Evolutionary conservation across 2,329 filamentous ascomycete species (phyloP), one percentile per base, ranked within the genome.

Genomic region (Alternaria metachromatica): DNA sequence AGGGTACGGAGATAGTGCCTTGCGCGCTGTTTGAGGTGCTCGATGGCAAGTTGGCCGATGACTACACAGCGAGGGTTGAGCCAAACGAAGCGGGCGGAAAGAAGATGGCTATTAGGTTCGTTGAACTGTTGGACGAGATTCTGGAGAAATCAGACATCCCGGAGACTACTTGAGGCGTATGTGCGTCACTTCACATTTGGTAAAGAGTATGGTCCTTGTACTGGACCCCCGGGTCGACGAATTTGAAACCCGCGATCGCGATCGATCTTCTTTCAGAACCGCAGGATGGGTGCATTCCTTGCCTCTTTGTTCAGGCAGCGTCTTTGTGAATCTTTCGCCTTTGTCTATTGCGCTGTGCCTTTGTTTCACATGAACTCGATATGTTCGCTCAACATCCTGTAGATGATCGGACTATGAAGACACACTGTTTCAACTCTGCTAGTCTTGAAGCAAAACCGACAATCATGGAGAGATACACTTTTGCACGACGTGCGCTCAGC

Each of bases 1-100:
- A 71, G 41, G 78, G 76, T 3, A 78, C 75, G 8, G 51, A 69
- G 54, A 66, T 80, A 2, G 48, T 80, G 21, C 74, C 78, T 5
- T 80, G 75, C 65, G 67, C 73, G 15, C 55, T 81, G 51, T 75
- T 69, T 61, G 74, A 80, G 54, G 67, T 75, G 8, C 55, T 80
- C 45, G 72, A 80, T 69, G 77, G 76, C 8, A 77, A 73, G 63
- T 63, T 25, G 4, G 60, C 37, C 10, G 64, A 62, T 2, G 73
- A 80, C 23, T 80, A 80, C 55, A 73, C 72, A 13, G 77, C 67
- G 7, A 76, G 78, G 53, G 78, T 80, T 3, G 79, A 81, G 62
- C 78, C 78, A 5, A 80, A 71, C 46, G 60, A 62, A 2, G 59
- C 74, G 15, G 79, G 79, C 2, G 78, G 78, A 3, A 69, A 65